Conservation (phyloP, 2,329 filamentous ascomycete genomes). For the Sporothrix pallida region DNA sequence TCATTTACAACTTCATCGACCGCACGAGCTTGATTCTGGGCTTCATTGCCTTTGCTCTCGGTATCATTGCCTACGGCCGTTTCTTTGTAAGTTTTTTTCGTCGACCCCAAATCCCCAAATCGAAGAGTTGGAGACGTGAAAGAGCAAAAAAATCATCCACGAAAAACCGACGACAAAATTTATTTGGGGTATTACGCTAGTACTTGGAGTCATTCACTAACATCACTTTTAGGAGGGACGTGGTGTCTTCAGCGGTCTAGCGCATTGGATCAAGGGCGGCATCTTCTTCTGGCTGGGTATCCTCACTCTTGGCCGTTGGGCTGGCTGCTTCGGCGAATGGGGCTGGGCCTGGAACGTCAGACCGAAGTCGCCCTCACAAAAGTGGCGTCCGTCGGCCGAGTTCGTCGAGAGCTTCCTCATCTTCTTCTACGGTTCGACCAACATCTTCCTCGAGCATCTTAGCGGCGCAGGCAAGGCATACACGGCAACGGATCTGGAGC, state of each 20-base stretch:
- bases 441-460: slow-evolving; percentile 91
- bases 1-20: slow-evolving; percentile 73
- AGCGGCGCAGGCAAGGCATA: slow-evolving; percentile 71
- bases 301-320: slow-evolving; percentile 85
- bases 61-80: slow-evolving; percentile 77
- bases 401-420: slow-evolving; percentile 90
- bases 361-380: slow-evolving; percentile 61
- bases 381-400: slow-evolving; percentile 79
- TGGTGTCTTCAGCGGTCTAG: slow-evolving; percentile 80
- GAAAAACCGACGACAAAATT: background rate
- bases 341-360: slow-evolving; percentile 96
- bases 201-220: slow-evolving; percentile 23
- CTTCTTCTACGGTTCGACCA: slow-evolving; percentile 85
- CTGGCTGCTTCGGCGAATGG: slow-evolving; percentile 85
- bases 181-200: background rate
- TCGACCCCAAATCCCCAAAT: background rate
- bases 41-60: slow-evolving; percentile 73
- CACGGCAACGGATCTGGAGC: slow-evolving; percentile 82
- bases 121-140: background rate
- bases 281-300: slow-evolving; percentile 95
- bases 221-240: slow-evolving; percentile 61
- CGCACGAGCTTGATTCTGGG: slow-evolving; percentile 78
- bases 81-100: slow-evolving; percentile 73
- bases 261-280: slow-evolving; percentile 92
- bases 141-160: background rate